Conservation (phyloP, 768 basidiomycete genomes). For the Pholiota microspora region DNA sequence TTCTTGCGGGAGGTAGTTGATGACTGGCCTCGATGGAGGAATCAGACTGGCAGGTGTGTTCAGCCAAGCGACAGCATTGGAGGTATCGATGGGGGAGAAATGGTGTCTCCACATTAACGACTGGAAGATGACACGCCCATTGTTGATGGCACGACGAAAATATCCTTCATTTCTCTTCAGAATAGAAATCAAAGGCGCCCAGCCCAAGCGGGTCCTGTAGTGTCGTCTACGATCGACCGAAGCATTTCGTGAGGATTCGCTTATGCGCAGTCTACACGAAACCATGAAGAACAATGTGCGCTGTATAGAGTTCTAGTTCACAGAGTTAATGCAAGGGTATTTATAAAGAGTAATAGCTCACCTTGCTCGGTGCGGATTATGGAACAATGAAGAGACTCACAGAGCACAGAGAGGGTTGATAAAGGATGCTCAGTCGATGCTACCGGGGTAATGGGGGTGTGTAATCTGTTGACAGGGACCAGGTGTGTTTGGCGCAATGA, state of each 20-base stretch:
- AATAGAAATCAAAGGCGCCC: background rate
- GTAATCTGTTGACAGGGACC: slow-evolving; percentile 1
- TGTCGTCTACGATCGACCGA: background rate
- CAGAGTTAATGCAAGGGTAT: background rate
- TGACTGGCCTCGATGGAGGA: slow-evolving; percentile 3
- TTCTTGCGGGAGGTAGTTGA: slow-evolving; percentile 11
- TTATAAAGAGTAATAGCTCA: background rate
- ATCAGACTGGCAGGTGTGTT: slow-evolving; percentile 7
- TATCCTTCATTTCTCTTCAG: background rate
- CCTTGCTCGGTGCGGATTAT: background rate
- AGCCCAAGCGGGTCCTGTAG: background rate
- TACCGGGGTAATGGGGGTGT: background rate
- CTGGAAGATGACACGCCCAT: slow-evolving; percentile 2
- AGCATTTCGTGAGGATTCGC: no score
- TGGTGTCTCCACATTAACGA: slow-evolving; percentile 10
- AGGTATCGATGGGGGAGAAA: slow-evolving; percentile 13
- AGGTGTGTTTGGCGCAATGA: background rate
- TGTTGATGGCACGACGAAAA: background rate
- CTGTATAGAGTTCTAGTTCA: background rate
- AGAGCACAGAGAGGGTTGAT: background rate
- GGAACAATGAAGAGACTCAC: background rate
- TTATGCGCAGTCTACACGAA: no score
- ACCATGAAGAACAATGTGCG: no score
- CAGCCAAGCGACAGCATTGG: slow-evolving; percentile 11
- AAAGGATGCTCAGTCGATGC: background rate